These are phyloP conservation scores for Neonectria hederae DNA, from an alignment of 2,329 filamentous ascomycete species.

Conservation along the genomic window DNA sequence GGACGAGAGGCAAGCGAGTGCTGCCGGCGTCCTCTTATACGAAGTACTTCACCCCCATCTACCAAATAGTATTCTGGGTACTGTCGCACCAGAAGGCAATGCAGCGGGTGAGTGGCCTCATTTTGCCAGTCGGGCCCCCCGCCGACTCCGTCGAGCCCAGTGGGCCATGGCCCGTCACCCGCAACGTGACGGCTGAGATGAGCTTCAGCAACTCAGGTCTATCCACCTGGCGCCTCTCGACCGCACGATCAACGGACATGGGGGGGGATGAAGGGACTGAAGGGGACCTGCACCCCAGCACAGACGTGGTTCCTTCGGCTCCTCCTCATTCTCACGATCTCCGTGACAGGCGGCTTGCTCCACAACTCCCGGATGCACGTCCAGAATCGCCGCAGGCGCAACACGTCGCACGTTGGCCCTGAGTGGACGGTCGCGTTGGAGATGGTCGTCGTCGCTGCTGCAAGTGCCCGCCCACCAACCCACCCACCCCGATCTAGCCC, in stretches of 20 bases:
- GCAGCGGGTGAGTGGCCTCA: slow-evolving; percentile 27
- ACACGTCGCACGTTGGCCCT: slow-evolving; percentile 39
- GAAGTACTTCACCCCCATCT: slow-evolving; percentile 5
- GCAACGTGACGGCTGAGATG: slow-evolving; percentile 14
- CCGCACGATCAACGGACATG: slow-evolving; percentile 9
- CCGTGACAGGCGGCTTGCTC: slow-evolving; percentile 37
- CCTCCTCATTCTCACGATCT: slow-evolving; percentile 28
- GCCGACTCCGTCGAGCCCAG: slow-evolving; percentile 11
- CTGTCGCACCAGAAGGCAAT: slow-evolving; percentile 22
- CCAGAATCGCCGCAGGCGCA: slow-evolving; percentile 36
- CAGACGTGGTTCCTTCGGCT: slow-evolving; percentile 31
- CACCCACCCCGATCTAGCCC: slow-evolving; percentile 41
- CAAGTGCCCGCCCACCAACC: slow-evolving; percentile 44
- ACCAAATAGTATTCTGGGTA: background rate
- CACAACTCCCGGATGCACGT: slow-evolving; percentile 38
- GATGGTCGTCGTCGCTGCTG: slow-evolving; percentile 34
- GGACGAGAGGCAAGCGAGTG: slow-evolving; percentile 11
- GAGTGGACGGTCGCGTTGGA: slow-evolving; percentile 32
- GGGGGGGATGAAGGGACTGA: slow-evolving; percentile 22
- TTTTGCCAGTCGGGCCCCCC: slow-evolving; percentile 17
- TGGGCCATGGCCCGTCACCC: slow-evolving; percentile 29
- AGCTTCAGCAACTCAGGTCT: slow-evolving; percentile 10
- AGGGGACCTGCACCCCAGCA: slow-evolving; percentile 34
- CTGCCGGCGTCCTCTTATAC: slow-evolving; percentile 28
- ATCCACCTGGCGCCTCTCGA: slow-evolving; percentile 25